These are phyloP conservation scores for Fusarium kyushuense DNA, from an alignment of 2,329 filamentous ascomycete species.

Conservation along the genomic window DNA sequence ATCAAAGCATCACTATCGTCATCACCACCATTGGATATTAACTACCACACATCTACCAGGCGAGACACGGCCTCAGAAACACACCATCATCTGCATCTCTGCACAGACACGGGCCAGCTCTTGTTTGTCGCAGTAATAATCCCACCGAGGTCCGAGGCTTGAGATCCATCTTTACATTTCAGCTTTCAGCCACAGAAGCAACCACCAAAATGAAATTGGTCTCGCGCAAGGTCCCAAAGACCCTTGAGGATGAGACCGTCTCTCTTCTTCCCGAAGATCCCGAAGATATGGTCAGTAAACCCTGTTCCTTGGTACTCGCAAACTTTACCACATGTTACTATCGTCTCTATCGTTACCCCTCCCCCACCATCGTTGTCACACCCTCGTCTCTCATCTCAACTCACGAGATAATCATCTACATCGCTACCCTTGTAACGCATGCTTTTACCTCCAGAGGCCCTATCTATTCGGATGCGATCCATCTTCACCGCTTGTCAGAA, in stretches of 20 bases:
- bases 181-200: slow-evolving; percentile 31
- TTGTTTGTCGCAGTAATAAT: slow-evolving; percentile 24
- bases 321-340: slow-evolving; percentile 25
- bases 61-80: slow-evolving; percentile 4
- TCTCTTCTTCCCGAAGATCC: slow-evolving; percentile 60
- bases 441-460: slow-evolving; percentile 15
- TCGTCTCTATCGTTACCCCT: slow-evolving; percentile 39
- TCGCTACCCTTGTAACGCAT: slow-evolving; percentile 17
- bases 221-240: slow-evolving; percentile 53
- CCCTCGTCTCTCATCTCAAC: slow-evolving; percentile 23
- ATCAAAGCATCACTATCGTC: background rate
- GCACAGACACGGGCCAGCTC: slow-evolving; percentile 35
- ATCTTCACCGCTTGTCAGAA: slow-evolving; percentile 22
- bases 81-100: slow-evolving; percentile 7
- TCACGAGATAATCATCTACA: slow-evolving; percentile 8
- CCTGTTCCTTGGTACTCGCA: slow-evolving; percentile 17
- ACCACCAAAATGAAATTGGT: slow-evolving; percentile 56
- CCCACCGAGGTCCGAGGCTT: slow-evolving; percentile 31
- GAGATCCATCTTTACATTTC: slow-evolving; percentile 5
- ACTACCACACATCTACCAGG: background rate
- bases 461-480: slow-evolving; percentile 13
- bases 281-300: slow-evolving; percentile 59
- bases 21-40: slow-evolving; percentile 5
- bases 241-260: slow-evolving; percentile 57
- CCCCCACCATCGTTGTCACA: slow-evolving; percentile 32